Evolutionary conservation across 169 alveolate species (phyloP), one percentile per base, ranked within the genome.

Genomic region (Babesia ovata): DNA sequence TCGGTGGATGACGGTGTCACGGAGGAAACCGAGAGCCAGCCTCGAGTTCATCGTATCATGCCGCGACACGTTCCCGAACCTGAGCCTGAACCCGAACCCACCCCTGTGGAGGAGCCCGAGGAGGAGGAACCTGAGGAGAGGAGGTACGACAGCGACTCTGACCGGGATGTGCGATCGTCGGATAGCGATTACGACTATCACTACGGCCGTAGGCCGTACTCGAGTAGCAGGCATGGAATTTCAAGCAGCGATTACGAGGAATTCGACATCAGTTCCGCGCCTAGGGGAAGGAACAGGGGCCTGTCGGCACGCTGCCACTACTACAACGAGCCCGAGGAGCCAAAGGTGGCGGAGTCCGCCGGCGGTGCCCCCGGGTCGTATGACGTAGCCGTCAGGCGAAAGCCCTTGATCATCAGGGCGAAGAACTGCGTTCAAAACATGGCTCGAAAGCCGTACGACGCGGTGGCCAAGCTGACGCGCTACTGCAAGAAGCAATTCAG

Each of bases 181-280:
- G 17, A 21, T 8, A 13, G 29, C 19, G 69, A 11, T 26, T 42
- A 24, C 45, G 60, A 46, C 42, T 13, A 60, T 11, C 19, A 16
- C 28, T 24, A 13, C 26, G 14, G 48, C 16, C 28, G 48, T 7
- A 2, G 52, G 44, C 50, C 42, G n/a, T 36, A 21, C 28, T 11
- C 39, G 19, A 19, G 39, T 44, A 36, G n/a, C 28, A 39, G 42
- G 56, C 2, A 17, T 0, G 22, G 58, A 4, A 24, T 16, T 1
- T 60, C 69, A 4, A 19, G 24, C 49, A 46, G 72, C 59, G 60
- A 46, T 49, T 63, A 63, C 60, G 67, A 67, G 53, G 76, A 67
- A 66, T 67, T 52, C 48, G 65, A 67, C 66, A 67, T 67, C 0
- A 57, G 76, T 3, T 16, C 76, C 22, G 49, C 46, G 60, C 49